A percentile compares a stretch with the other conserved stretches of the same genome.
Conservation (phyloP, 352 stramenopile species). For the Phytophthora megakarya region DNA sequence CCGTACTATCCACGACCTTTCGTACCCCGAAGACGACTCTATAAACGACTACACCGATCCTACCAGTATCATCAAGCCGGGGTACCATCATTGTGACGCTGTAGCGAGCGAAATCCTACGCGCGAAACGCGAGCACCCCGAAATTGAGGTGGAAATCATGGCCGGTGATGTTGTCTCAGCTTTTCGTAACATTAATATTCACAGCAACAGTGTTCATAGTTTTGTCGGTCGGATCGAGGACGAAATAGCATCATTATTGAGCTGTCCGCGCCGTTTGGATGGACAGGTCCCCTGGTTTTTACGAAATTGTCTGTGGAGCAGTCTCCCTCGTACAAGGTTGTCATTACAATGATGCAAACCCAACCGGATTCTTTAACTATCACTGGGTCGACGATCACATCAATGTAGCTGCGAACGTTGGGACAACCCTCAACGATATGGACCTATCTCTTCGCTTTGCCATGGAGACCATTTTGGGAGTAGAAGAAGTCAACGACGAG, state of each 20-base stretch:
- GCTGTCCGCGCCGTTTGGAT: conserved; percentile 16
- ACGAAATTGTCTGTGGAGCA: conserved; percentile 17
- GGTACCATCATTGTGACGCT: too few species aligned
- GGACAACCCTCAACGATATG: not conserved
- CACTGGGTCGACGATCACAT: too few species aligned
- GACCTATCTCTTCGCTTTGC: conserved; percentile 21
- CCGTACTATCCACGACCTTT: too few species aligned
- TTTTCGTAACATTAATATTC: conserved; percentile 18
- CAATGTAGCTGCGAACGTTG: conserved; percentile 1
- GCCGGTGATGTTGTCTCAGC: too few species aligned
- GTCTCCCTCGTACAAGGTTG: conserved; percentile 12
- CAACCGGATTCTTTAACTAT: conserved; percentile 3
- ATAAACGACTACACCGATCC: too few species aligned
- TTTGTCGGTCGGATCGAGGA: conserved; percentile 18
- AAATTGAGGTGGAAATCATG: too few species aligned
- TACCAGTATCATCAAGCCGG: too few species aligned
- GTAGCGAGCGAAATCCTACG: too few species aligned
- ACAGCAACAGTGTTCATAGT: conserved; percentile 21
- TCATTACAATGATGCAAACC: not conserved
- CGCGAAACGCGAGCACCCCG: too few species aligned
- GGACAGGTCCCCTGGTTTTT: conserved; percentile 25
- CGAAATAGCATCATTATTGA: conserved; percentile 27
- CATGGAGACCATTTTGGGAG: conserved; percentile 17
- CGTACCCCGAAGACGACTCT: too few species aligned
- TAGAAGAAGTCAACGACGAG: conserved; percentile 19